Evolutionary conservation across 192 early-diverging fungal species (phyloP).

Genomic region (Mortierella claussenii): DNA sequence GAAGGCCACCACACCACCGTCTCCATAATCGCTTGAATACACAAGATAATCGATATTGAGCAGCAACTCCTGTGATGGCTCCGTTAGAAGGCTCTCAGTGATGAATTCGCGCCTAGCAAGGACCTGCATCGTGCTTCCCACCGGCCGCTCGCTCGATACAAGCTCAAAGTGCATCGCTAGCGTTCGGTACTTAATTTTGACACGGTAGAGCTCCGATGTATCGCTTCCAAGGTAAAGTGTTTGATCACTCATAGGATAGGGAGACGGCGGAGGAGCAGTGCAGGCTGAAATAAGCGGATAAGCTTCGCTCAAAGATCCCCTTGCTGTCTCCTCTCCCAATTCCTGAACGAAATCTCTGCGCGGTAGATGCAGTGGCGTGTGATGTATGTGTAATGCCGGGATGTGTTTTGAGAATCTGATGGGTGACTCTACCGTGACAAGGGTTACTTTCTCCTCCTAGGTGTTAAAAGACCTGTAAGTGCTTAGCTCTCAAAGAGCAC

Average conservation of each 20-base stretch:
- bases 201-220: constrained; percentile 28
- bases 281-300: constrained; percentile 42
- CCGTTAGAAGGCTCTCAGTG: not conserved
- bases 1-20: constrained; percentile 23
- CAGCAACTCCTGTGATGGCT: not conserved
- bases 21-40: constrained; percentile 39
- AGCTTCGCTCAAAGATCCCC: not conserved
- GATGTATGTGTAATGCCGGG: constrained; percentile 14
- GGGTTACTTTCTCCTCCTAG: constrained; percentile 43
- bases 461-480: too few species aligned
- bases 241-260: constrained; percentile 6
- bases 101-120: constrained; percentile 11
- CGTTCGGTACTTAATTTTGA: constrained; percentile 27
- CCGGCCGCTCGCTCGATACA: constrained; percentile 22
- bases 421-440: constrained; percentile 24
- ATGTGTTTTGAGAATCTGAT: not conserved
- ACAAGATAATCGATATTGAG: constrained; percentile 40
- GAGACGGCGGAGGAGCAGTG: constrained; percentile 26
- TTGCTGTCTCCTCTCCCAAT: too few species aligned
- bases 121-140: constrained; percentile 25
- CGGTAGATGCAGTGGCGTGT: constrained; percentile 10
- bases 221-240: constrained; percentile 49
- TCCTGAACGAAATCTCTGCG: constrained; percentile 7
- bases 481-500: not conserved
- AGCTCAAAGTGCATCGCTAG: constrained; percentile 37